A percentile compares a stretch with the other conserved stretches of the same genome.
phyloP scores from a whole-genome alignment of 495 filamentous ascomycete genomes.

The Podospora pseudopauciseta region DNA sequence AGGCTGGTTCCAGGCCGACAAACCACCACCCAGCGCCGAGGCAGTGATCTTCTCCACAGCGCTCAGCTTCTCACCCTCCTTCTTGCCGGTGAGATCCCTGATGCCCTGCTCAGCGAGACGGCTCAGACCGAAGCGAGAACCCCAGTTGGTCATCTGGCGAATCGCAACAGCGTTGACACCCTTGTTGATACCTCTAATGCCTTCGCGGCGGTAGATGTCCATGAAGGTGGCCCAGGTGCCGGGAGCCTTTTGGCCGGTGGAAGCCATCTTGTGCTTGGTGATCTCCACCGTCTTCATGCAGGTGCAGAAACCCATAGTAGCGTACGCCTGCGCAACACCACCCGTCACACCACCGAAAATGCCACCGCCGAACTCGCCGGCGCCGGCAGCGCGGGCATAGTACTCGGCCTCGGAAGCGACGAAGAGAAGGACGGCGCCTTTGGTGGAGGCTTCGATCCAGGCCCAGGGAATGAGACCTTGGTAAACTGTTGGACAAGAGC shows the following conservation, averaged over 20 bases:
- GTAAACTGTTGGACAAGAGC: constrained; percentile 64
- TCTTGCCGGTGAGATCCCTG: constrained; percentile 75
- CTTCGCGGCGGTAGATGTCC: constrained; percentile 93
- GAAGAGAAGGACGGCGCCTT: constrained; percentile 97
- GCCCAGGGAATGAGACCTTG: constrained; percentile 99
- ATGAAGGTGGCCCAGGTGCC: constrained; percentile 92
- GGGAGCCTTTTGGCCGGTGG: constrained; percentile 73
- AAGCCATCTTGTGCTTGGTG: constrained; percentile 93
- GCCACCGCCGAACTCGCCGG: constrained; percentile 78
- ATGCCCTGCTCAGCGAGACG: constrained; percentile 88
- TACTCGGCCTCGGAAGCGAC: constrained; percentile 98
- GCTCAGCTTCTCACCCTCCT: constrained; percentile 68
- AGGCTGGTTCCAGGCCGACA: constrained; percentile 98
- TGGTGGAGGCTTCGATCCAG: constrained; percentile 99
- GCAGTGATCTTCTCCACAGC: constrained; percentile 87
- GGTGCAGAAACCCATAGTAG: constrained; percentile 99
- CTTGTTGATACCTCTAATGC: constrained; percentile 93
- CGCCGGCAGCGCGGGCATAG: constrained; percentile 76
- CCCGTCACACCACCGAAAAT: constrained; percentile 90
- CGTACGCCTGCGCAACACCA: constrained; percentile 96
- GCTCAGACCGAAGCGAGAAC: constrained; percentile 88
- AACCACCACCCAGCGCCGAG: constrained; percentile 81
- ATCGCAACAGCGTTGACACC: constrained; percentile 98
- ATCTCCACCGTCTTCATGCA: constrained; percentile 99
- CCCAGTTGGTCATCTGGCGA: constrained; percentile 99